phyloP scores from a whole-genome alignment of 805 yeast species.

The Yamadazyma takamatsuzukensis region DNA sequence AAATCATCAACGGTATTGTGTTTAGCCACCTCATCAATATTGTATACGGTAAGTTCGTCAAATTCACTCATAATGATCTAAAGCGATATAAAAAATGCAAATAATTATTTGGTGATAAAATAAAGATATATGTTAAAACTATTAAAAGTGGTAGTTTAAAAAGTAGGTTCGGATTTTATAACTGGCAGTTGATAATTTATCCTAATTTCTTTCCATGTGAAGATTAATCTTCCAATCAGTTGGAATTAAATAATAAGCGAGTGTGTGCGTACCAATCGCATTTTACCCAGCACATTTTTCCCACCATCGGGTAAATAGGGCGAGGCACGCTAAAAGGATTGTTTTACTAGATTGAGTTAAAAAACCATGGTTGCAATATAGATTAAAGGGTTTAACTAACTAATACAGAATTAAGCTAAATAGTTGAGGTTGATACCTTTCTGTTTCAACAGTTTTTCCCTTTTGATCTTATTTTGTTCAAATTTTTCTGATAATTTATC shows the following conservation, averaged over 20 bases:
- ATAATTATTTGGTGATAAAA: no score
- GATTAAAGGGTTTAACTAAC: neutral
- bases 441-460: constrained; percentile 47
- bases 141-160: neutral
- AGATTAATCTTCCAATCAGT: constrained; percentile 8
- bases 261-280: no score
- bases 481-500: constrained; percentile 46
- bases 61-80: constrained; percentile 7
- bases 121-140: no score
- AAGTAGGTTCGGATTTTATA: no score
- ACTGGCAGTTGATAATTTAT: no score
- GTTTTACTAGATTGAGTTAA: no score
- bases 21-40: constrained; percentile 48
- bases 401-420: constrained; percentile 5
- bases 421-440: constrained; percentile 49
- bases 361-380: no score
- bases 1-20: constrained; percentile 39
- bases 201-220: no score
- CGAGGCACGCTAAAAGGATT: no score
- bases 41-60: constrained; percentile 39
- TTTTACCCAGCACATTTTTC: no score
- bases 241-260: constrained; percentile 6
- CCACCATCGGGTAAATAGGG: no score
- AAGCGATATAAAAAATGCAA: no score
- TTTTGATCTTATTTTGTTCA: constrained; percentile 38